phyloP scores from a whole-genome alignment of 2,329 filamentous ascomycete species.

The Neoarthrinium moseri region DNA sequence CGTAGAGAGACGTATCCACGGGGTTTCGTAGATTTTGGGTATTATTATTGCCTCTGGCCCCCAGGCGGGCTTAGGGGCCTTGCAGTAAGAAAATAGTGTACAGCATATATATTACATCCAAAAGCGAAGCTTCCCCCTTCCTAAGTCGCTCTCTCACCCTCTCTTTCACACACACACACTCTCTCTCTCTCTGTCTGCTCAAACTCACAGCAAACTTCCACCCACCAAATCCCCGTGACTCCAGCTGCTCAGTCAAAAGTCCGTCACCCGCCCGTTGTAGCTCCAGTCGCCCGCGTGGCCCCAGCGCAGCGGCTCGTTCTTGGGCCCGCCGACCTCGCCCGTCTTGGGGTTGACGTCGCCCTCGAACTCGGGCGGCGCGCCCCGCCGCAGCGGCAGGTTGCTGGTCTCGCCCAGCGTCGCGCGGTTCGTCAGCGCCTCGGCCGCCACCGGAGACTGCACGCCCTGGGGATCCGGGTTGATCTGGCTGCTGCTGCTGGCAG shows the following conservation, averaged over 20 bases:
- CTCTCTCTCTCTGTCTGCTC: no score
- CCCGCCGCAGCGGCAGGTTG: conserved; percentile 44
- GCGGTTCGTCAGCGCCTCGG: background rate
- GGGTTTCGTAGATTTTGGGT: no score
- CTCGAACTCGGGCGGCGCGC: conserved; percentile 86
- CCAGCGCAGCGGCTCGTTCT: conserved; percentile 95
- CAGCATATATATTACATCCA: no score
- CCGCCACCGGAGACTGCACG: conserved; percentile 7
- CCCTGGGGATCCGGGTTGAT: background rate
- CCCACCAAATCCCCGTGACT: background rate
- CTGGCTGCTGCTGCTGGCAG: conserved; percentile 8
- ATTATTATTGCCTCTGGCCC: no score
- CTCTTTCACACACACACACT: background rate
- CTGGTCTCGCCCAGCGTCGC: conserved; percentile 3
- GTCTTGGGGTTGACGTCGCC: conserved; percentile 91
- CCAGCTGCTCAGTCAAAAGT: conserved; percentile 58
- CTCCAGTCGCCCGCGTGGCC: conserved; percentile 77
- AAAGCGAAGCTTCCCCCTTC: no score
- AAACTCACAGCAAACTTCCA: no score
- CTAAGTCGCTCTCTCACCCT: background rate
- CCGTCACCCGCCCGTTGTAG: conserved; percentile 91
- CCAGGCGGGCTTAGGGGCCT: no score
- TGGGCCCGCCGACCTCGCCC: conserved; percentile 92
- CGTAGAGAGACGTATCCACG: no score
- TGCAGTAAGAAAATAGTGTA: no score